Evolutionary conservation across 805 yeast species (phyloP), one percentile per base, ranked within the genome.

Genomic region (Hanseniaspora lindneri): DNA sequence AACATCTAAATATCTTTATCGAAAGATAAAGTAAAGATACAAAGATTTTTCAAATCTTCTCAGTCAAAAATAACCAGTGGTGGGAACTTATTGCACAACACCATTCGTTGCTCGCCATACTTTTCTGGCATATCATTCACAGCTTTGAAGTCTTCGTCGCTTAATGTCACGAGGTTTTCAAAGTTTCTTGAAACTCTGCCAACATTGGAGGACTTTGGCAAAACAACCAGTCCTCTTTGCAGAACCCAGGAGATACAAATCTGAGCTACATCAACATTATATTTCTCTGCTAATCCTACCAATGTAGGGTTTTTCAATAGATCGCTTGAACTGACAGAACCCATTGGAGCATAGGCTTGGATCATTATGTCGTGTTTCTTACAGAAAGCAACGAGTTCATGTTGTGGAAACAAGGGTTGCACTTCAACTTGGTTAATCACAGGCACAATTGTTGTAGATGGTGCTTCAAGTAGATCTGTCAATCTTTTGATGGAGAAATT

Each of bases 391-490:
- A 82, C 59, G 57, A 83, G 68, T 55, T 71, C 71, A 51, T 73
- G 73, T 68, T 84, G 95, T 53, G 83, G 83, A 61, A 86, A 71
- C 71, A 85, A 85, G 54, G 95, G 95, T 65, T 85, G 95, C 64
- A 83, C 94, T 70, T 85, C 95, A 56, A 86, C 80, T 68, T 85
- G 95, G 58, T 85, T 72, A 50, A 81, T 83, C 41, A 79, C 82
- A 37, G 95, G 95, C 54, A 71, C 75, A 62, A 83, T 77, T 57
- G 70, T 74, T 53, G 80, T 77, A 39, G 68, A 69, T 42, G 74
- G 71, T 52, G 77, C 76, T 61, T 85, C 75, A 50, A 82, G 66
- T 57, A 83, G 68, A 58, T 86, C 94, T 57, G 73, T 76, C 55
- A 85, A 65, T 55, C 79, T 64, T 28, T 76, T 68, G 53, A 87